A percentile compares a stretch with the other conserved stretches of the same genome.
phyloP scores from a whole-genome alignment of 2,329 filamentous ascomycete species.

The Grosmannia clavigera region DNA sequence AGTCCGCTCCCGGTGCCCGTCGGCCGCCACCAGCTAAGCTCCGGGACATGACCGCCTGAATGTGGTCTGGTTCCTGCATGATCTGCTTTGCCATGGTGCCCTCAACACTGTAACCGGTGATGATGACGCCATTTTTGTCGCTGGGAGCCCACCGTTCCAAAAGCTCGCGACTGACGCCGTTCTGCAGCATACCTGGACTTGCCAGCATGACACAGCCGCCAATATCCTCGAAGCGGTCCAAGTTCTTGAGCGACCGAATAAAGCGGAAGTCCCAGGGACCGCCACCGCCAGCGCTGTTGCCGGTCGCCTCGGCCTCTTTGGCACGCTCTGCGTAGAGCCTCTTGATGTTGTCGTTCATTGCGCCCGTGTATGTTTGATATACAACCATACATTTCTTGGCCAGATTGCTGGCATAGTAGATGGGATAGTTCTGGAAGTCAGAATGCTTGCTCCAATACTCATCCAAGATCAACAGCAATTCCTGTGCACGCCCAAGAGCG shows the following conservation, averaged over 20 bases:
- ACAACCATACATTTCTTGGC: constrained; percentile 97
- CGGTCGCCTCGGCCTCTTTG: constrained; percentile 74
- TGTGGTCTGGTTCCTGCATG: constrained; percentile 87
- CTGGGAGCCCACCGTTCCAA: constrained; percentile 94
- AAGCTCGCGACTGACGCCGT: constrained; percentile 83
- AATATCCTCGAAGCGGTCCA: constrained; percentile 92
- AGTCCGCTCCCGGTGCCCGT: constrained; percentile 52
- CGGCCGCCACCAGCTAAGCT: constrained; percentile 47
- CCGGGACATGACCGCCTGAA: constrained; percentile 83
- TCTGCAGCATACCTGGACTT: constrained; percentile 96
- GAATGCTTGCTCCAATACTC: constrained; percentile 91
- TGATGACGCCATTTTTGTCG: constrained; percentile 94
- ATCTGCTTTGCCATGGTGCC: constrained; percentile 97
- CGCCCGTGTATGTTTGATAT: constrained; percentile 94
- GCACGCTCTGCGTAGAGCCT: constrained; percentile 85
- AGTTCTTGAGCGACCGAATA: constrained; percentile 79
- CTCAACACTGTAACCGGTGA: constrained; percentile 96
- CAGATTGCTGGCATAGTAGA: constrained; percentile 94
- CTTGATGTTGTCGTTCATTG: constrained; percentile 99
- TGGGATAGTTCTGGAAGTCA: constrained; percentile 81
- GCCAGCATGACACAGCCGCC: constrained; percentile 95
- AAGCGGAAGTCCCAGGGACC: constrained; percentile 96
- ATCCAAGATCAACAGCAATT: constrained; percentile 85
- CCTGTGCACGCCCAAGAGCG: constrained; percentile 84
- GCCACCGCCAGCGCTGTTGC: constrained; percentile 61